Conservation (phyloP, 805 yeast species). For the Kodamaea restingae region DNA sequence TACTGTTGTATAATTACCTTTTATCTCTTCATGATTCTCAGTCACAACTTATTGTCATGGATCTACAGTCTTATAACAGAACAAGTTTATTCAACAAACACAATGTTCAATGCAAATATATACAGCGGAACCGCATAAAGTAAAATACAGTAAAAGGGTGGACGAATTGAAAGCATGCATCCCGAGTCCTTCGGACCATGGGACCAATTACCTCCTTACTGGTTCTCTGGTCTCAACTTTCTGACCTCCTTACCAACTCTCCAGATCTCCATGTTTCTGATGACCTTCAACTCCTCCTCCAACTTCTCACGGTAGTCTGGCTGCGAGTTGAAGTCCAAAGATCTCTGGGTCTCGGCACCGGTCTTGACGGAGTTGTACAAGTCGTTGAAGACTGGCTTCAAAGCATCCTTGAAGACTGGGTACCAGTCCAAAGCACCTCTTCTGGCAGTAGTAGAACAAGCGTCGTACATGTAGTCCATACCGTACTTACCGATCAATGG, state of each 20-base stretch:
- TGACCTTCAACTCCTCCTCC: conserved; percentile 86
- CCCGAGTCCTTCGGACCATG: conserved; percentile 40
- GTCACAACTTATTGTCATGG: neutral
- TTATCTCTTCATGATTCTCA: too few species aligned
- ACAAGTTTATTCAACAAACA: conserved; percentile 45
- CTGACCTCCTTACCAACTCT: conserved; percentile 99
- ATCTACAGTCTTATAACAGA: neutral
- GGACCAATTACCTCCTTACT: conserved; percentile 41
- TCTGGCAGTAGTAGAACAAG: conserved; percentile 99
- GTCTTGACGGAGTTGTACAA: conserved; percentile 91
- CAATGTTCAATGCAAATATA: conserved; percentile 27
- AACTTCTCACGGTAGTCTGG: conserved; percentile 95
- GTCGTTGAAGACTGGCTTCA: conserved; percentile 97
- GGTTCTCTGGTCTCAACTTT: conserved; percentile 99
- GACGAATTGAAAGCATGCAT: conserved; percentile 14
- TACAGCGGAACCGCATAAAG: conserved; percentile 10
- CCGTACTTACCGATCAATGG: conserved; percentile 99
- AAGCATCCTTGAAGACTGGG: conserved; percentile 97
- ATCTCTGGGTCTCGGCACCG: conserved; percentile 97
- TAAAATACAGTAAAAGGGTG: conserved; percentile 10
- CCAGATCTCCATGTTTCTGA: conserved; percentile 99
- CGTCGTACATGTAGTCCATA: conserved; percentile 99
- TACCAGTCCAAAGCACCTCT: conserved; percentile 99
- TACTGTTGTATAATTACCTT: too few species aligned
- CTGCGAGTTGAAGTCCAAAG: conserved; percentile 97